These are phyloP conservation scores for Russula virescens DNA, from an alignment of 768 basidiomycete genomes.

Conservation along the genomic window DNA sequence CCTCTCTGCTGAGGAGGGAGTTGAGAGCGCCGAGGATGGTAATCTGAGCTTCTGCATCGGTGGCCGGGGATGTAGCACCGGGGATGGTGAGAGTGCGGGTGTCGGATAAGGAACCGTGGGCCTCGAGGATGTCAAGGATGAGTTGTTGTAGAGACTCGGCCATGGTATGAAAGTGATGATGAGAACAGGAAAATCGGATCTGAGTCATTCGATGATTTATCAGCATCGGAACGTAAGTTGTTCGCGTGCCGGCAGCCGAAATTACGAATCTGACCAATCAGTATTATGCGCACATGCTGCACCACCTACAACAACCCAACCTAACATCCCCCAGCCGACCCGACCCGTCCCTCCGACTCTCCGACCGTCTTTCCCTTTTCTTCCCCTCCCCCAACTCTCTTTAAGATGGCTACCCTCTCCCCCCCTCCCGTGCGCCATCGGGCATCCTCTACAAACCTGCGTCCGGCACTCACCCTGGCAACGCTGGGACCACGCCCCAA, in stretches of 20 bases:
- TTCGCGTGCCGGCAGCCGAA: background rate
- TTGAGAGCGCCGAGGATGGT: conserved; percentile 86
- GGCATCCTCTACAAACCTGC: conserved; percentile 55
- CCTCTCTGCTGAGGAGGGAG: conserved; percentile 46
- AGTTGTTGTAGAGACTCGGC: conserved; percentile 77
- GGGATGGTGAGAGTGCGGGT: conserved; percentile 65
- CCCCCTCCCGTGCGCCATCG: conserved; percentile 46
- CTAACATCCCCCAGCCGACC: background rate
- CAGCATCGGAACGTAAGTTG: background rate
- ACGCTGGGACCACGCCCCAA: conserved; percentile 44
- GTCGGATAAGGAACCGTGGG: conserved; percentile 51
- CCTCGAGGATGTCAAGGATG: conserved; percentile 66
- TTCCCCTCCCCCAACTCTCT: background rate
- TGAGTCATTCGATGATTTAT: background rate
- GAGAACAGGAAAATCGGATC: background rate
- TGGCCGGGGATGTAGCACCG: conserved; percentile 50
- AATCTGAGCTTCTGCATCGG: conserved; percentile 73
- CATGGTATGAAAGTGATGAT: conserved; percentile 38
- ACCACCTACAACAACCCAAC: background rate
- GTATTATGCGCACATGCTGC: background rate
- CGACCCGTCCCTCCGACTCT: background rate
- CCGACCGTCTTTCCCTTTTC: too few species aligned
- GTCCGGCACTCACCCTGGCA: conserved; percentile 45
- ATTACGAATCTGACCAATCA: background rate
- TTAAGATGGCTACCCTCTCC: conserved; percentile 30